These are phyloP conservation scores for Stachybotrys echinatus DNA, from an alignment of 2,329 filamentous ascomycete genomes.

Conservation along the genomic window DNA sequence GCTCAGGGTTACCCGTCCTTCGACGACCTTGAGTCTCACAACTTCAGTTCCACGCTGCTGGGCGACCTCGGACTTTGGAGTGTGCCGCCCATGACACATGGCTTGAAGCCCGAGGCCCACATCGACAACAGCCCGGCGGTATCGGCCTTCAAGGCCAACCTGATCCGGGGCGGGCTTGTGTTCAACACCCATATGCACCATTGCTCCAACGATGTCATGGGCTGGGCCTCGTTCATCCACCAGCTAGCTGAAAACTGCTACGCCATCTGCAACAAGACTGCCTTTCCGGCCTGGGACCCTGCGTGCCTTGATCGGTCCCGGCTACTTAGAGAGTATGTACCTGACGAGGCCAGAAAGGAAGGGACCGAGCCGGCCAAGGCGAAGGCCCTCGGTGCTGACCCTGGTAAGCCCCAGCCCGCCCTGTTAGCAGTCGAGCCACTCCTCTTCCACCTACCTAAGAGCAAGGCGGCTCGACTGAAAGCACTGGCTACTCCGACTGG, in stretches of 20 bases:
- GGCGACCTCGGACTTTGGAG: slow-evolving; percentile 27
- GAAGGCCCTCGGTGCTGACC: too few relatives aligned
- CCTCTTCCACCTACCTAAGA: too few relatives aligned
- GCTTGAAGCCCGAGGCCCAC: slow-evolving; percentile 31
- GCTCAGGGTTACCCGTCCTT: slow-evolving; percentile 26
- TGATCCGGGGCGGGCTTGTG: slow-evolving; percentile 34
- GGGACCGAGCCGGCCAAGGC: too few relatives aligned
- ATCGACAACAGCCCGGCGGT: slow-evolving; percentile 24
- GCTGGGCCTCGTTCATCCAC: slow-evolving; percentile 28
- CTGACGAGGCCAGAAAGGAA: too few relatives aligned
- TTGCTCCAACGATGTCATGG: slow-evolving; percentile 36
- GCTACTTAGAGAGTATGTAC: too few relatives aligned
- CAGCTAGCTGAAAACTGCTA: slow-evolving; percentile 38
- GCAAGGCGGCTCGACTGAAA: too few relatives aligned
- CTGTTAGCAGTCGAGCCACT: too few relatives aligned
- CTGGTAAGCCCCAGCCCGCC: too few relatives aligned
- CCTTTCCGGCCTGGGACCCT: slow-evolving; percentile 27
- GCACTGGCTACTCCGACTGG: too few relatives aligned
- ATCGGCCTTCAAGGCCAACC: slow-evolving; percentile 34
- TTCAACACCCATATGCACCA: slow-evolving; percentile 37
- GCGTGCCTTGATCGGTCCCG: too few relatives aligned
- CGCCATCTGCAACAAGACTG: slow-evolving; percentile 20
- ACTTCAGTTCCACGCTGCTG: slow-evolving; percentile 25
- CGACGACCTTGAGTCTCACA: slow-evolving; percentile 26
- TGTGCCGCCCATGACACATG: slow-evolving; percentile 30